Percentiles rank a stretch among this genome's conserved stretches.
Conservation (phyloP, 768 basidiomycete species). For the Hortiboletus flavorubellus region DNA sequence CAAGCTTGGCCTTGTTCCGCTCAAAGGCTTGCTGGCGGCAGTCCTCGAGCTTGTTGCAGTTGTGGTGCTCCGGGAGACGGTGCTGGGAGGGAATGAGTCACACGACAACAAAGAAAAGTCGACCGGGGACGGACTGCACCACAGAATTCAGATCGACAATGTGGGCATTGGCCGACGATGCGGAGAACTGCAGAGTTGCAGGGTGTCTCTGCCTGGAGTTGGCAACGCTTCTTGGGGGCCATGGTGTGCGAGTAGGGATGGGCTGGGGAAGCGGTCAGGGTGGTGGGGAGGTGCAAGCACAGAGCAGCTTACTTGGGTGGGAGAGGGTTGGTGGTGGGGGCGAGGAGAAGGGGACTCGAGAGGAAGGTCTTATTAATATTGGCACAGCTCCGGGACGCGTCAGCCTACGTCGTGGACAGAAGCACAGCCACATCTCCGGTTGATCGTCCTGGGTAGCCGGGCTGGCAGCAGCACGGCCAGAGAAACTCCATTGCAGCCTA, state of each 20-base stretch:
- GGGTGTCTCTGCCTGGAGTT: conserved; percentile 48
- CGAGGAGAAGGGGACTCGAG: background rate
- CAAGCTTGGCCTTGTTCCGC: conserved; percentile 82
- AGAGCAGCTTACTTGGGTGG: background rate
- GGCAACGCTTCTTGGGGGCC: conserved; percentile 88
- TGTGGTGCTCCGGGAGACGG: conserved; percentile 85
- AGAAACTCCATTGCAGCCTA: conserved; percentile 58
- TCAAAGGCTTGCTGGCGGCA: conserved; percentile 88
- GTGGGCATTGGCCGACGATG: conserved; percentile 81
- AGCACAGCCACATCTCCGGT: conserved; percentile 22
- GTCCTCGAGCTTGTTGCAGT: conserved; percentile 77
- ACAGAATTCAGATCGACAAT: conserved; percentile 78
- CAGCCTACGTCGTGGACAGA: conserved; percentile 14
- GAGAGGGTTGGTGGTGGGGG: background rate
- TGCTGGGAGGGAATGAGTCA: conserved; percentile 47
- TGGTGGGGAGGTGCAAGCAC: background rate
- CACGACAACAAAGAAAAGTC: background rate
- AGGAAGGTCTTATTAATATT: conserved; percentile 23
- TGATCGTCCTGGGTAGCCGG: background rate
- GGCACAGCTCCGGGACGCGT: conserved; percentile 33
- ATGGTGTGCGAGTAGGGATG: conserved; percentile 37
- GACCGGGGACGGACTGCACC: conserved; percentile 51
- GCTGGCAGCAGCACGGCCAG: too few relatives aligned
- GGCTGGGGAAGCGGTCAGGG: conserved; percentile 1
- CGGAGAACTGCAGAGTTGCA: conserved; percentile 81